Base-by-base conservation (phyloP, 768 basidiomycete species). In the Kwoniella mangroviensis region DNA sequence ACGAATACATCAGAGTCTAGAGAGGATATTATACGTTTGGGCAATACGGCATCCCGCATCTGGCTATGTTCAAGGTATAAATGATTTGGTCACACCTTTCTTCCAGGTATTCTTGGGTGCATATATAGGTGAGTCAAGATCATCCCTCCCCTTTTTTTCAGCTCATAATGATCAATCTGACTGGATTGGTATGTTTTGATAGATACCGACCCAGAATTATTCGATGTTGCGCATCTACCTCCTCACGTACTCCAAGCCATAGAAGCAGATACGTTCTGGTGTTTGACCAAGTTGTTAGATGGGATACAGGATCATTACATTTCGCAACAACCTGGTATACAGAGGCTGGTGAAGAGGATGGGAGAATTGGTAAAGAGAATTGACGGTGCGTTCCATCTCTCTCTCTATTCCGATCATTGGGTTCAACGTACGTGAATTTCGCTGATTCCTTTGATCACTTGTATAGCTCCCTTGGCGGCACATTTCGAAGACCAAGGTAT, bases 251-350 rank as follows among this genome's bases (percentile, higher is more conserved):
- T 97, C 12, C 88, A 89, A 64, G 96, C 96, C 4, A 86, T 98
- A 64, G 97, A 98, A 83, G 97, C 97, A 1, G 97, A 99, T 83
- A 90, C 93, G 17, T 99, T 98, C 81, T 98, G 96, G 97, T 98
- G 97, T 83, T 87, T 99, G 5, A 94, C 92, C 9, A 91, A 96
- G 60, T 86, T 98, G 34, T 86, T 98, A 28, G 95, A 98, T 78
- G 97, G 96, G 19, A 98, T 98, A 70, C 96, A 98, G 82, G 95
- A 98, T 83, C 98, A 99, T 79, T 99, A 99, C 76, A 98, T 96
- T 70, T 91, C 89, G 56, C 92, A 91, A 3, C 97, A 99, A 82
- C 97, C 97, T 13, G 97, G 97, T 2, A 98, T 99, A 69, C 93
- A 95, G 76, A 86, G 94, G 68, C 92, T 92, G 78, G 94, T 99